phyloP scores from a whole-genome alignment of 2,329 filamentous ascomycete species.

The Fusarium sp. region DNA sequence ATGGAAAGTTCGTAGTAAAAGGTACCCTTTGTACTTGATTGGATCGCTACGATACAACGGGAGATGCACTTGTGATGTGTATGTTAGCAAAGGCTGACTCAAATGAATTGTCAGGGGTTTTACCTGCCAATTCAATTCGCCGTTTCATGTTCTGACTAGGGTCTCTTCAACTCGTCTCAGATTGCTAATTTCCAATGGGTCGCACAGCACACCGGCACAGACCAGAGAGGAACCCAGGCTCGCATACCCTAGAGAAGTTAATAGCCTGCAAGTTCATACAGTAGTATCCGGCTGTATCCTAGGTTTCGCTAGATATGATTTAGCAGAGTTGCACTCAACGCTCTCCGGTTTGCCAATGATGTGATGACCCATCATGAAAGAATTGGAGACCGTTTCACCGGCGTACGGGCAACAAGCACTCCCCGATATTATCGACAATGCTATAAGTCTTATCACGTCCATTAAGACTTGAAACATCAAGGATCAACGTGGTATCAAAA shows the following conservation, averaged over 20 bases:
- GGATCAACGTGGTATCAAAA: conserved; percentile 15
- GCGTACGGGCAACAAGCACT: conserved; percentile 22
- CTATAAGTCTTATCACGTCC: conserved; percentile 33
- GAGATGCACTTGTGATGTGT: conserved; percentile 9
- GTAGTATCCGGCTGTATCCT: conserved; percentile 3
- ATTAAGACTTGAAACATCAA: conserved; percentile 36
- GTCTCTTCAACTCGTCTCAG: conserved; percentile 44
- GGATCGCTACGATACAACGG: conserved; percentile 4
- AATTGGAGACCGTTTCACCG: conserved; percentile 21
- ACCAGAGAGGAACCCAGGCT: conserved; percentile 13
- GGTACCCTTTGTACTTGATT: conserved; percentile 6
- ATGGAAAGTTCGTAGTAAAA: conserved; percentile 16
- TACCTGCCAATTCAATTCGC: conserved; percentile 23
- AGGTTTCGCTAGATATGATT: conserved; percentile 8
- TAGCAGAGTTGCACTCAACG: conserved; percentile 25
- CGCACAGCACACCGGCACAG: conserved; percentile 24
- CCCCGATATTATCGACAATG: conserved; percentile 37
- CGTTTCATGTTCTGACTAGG: conserved; percentile 45
- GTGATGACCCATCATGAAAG: conserved; percentile 6
- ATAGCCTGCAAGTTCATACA: not conserved
- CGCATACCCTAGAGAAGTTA: conserved; percentile 22
- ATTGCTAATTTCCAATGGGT: conserved; percentile 46
- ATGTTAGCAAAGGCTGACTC: not conserved
- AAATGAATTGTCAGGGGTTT: conserved; percentile 20
- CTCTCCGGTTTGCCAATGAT: conserved; percentile 7